phyloP scores from a whole-genome alignment of 495 filamentous ascomycete genomes.

The Cairneyella variabilis region DNA sequence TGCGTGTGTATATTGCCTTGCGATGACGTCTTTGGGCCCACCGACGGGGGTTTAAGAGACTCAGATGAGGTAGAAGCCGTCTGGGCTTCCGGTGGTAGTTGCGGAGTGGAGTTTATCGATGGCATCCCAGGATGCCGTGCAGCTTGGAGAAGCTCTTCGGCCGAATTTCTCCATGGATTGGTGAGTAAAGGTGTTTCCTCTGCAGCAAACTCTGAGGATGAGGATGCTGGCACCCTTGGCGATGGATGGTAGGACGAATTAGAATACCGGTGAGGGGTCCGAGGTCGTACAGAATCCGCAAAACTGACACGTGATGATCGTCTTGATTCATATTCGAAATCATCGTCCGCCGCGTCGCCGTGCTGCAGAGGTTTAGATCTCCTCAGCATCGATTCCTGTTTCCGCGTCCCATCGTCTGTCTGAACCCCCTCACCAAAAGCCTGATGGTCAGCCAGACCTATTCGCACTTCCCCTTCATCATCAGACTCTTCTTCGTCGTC shows the following conservation, averaged over 20 bases:
- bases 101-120: conserved; percentile 10
- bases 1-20: conserved; percentile 24
- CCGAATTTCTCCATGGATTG: conserved; percentile 21
- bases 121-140: conserved; percentile 13
- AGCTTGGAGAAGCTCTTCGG: conserved; percentile 16
- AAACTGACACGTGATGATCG: conserved; percentile 25
- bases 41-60: conserved; percentile 6
- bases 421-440: neutral
- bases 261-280: conserved; percentile 12
- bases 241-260: conserved; percentile 17
- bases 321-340: conserved; percentile 12
- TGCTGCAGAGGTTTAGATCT: neutral
- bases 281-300: conserved; percentile 8
- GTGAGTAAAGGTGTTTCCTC: conserved; percentile 20
- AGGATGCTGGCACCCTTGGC: conserved; percentile 1
- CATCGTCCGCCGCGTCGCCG: conserved; percentile 9
- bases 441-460: conserved; percentile 32
- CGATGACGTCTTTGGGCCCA: conserved; percentile 1
- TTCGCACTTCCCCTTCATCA: conserved; percentile 40
- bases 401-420: neutral
- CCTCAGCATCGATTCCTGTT: neutral
- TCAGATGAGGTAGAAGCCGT: neutral
- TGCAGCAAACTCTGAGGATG: conserved; percentile 2
- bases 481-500: conserved; percentile 47
- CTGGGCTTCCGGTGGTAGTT: conserved; percentile 20